Evolutionary conservation across 2,329 filamentous ascomycete species (phyloP), one percentile per base, ranked within the genome.

Genomic region (Stagonosporopsis vannaccii): DNA sequence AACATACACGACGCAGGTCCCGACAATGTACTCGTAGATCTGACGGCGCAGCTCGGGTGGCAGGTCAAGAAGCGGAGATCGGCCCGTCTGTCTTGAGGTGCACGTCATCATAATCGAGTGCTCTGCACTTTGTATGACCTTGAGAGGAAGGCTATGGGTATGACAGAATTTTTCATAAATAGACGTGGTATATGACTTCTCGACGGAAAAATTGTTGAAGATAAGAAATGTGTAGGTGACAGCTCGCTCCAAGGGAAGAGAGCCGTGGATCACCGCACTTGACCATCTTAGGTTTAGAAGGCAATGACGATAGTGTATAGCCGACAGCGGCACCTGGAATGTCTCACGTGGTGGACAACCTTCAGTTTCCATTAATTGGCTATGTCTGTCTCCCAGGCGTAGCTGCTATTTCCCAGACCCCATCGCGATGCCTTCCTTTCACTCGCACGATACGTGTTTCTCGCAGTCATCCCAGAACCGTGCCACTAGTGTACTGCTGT

Each of bases 1-100:
- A 30, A 62, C 43, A 36, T 58, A 40, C 3, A 63, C 55, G 3
- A 63, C 50, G 12, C 48, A 40, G 8, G 17, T 36, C 2, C 41
- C 53, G 25, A 65, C 5, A n/a, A 63, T 41, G 46, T 54, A 56
- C 19, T 53, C 58, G 37, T 58, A 63, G 23, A 65, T 65, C 15
- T 58, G 47, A 8, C 58, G 45, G 11, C 62, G 56, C 3, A 65
- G 36, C 41, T 65, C 62, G 36, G 54, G 50, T 26, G 60, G 58
- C 4, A 63, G 51, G 13, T 37, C 32, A 3, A 65, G 45, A 7
- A 62, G 43, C 30, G 37, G 42, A 42, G 42, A 46, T 46, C 41
- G 41, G 23, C 26, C 49, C 49, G 40, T 25, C 2, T 19, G 17
- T 4, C 17, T 15, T 9, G 26, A n/a, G 12, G 19, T 13, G 3